A percentile compares a stretch with the other conserved stretches of the same genome.
Conservation (phyloP, 306 rosid species). For the Quercus ilex region DNA sequence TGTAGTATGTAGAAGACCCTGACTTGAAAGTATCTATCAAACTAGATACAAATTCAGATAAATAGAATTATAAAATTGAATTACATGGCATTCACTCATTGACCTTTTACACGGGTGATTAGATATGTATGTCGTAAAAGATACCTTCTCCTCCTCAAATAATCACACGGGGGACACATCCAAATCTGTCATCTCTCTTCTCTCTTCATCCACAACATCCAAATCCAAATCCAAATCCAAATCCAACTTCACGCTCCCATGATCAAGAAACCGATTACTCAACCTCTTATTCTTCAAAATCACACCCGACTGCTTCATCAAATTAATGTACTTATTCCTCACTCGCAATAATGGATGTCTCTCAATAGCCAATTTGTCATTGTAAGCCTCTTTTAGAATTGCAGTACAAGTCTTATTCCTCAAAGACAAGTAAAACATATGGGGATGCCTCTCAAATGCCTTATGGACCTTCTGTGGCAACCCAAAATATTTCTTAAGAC, state of each 20-base stretch:
- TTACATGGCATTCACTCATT: no score
- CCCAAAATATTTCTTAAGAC: slow-evolving; percentile 72
- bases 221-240: slow-evolving; percentile 38
- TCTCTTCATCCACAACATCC: slow-evolving; percentile 37
- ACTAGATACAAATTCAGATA: neutral
- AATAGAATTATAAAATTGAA: neutral
- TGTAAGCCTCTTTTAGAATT: slow-evolving; percentile 79
- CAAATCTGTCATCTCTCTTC: slow-evolving; percentile 28
- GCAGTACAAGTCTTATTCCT: slow-evolving; percentile 78
- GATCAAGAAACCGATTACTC: slow-evolving; percentile 29
- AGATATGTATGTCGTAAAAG: no score
- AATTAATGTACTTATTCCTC: slow-evolving; percentile 63
- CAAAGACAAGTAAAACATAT: slow-evolving; percentile 66
- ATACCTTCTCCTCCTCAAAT: no score
- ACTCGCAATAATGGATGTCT: slow-evolving; percentile 67
- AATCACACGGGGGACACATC: neutral
- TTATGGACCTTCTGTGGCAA: slow-evolving; percentile 87
- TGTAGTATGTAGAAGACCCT: neutral
- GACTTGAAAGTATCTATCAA: neutral
- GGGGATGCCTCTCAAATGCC: slow-evolving; percentile 86
- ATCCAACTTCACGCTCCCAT: slow-evolving; percentile 15
- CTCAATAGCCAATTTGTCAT: slow-evolving; percentile 42
- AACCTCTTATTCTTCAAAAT: slow-evolving; percentile 59
- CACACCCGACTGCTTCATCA: slow-evolving; percentile 58
- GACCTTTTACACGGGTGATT: no score